Percentiles rank a stretch among this genome's conserved stretches.
These are phyloP conservation scores for Melanogaster broomeanus DNA, from an alignment of 768 basidiomycete genomes.

Conservation along the genomic window DNA sequence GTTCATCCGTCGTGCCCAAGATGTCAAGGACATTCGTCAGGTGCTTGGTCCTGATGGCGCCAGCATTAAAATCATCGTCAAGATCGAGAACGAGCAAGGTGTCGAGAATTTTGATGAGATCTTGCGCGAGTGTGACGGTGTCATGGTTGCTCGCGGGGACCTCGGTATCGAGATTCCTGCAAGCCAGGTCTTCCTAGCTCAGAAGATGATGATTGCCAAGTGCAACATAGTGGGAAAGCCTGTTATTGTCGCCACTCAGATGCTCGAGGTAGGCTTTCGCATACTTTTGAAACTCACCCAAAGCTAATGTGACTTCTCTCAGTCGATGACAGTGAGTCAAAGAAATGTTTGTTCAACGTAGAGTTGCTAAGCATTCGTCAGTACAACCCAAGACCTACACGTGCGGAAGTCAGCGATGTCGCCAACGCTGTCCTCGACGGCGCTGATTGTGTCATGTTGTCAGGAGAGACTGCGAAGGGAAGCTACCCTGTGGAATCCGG, in stretches of 20 bases:
- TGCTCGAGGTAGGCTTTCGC: conserved; percentile 79
- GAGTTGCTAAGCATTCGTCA: conserved; percentile 31
- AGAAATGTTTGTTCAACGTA: neutral
- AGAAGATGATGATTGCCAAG: conserved; percentile 99
- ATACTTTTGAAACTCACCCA: neutral
- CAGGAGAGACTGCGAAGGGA: conserved; percentile 99
- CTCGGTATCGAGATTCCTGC: conserved; percentile 99
- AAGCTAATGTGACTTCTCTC: conserved; percentile 13
- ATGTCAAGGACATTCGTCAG: conserved; percentile 90
- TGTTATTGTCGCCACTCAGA: conserved; percentile 98
- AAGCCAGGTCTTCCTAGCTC: conserved; percentile 97
- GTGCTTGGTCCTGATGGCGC: conserved; percentile 95
- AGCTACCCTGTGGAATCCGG: conserved; percentile 94
- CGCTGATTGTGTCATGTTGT: conserved; percentile 99
- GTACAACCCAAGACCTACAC: conserved; percentile 98
- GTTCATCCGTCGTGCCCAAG: conserved; percentile 94
- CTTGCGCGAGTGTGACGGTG: conserved; percentile 91
- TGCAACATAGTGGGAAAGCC: conserved; percentile 98
- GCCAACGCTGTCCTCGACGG: conserved; percentile 99
- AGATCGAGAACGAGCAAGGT: conserved; percentile 99
- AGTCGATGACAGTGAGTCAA: conserved; percentile 88
- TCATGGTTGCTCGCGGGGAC: conserved; percentile 99
- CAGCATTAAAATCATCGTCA: conserved; percentile 98
- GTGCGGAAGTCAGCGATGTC: conserved; percentile 98
- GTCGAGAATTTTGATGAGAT: conserved; percentile 99